Conservation (phyloP, 306 rosid genomes). For the Luffa acutangula region DNA sequence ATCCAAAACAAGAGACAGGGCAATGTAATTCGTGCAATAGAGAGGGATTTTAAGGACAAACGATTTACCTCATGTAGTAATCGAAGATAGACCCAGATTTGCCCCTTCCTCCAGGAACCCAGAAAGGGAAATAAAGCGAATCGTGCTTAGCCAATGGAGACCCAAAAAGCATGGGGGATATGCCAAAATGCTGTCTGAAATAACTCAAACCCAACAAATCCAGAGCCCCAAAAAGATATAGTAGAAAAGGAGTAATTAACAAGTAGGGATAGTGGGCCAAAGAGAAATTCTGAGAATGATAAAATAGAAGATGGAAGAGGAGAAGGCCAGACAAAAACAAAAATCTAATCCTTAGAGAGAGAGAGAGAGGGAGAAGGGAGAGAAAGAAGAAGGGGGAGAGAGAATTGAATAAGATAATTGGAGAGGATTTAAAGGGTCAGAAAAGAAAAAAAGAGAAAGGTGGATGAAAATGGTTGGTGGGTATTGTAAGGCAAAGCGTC, state of each 20-base stretch:
- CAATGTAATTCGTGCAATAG: conserved; percentile 18
- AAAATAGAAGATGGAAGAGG: conserved; percentile 6
- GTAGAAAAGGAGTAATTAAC: conserved; percentile 31
- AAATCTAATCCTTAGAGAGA: conserved; percentile 17
- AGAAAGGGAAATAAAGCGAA: conserved; percentile 40
- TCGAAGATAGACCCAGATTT: conserved; percentile 37
- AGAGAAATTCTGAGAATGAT: conserved; percentile 14
- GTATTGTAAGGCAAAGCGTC: conserved; percentile 19
- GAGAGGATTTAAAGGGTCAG: conserved; percentile 21
- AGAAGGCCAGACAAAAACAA: conserved; percentile 29
- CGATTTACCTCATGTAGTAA: conserved; percentile 57
- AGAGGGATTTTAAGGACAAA: conserved; percentile 23
- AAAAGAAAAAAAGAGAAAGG: conserved; percentile 21
- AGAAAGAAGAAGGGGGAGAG: not conserved
- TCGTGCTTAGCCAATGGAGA: conserved; percentile 30
- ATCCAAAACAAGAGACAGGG: conserved; percentile 24
- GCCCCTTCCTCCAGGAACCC: conserved; percentile 42
- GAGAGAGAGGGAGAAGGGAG: conserved; percentile 8
- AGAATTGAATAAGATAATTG: conserved; percentile 9
- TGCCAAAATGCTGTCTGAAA: conserved; percentile 19
- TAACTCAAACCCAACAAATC: conserved; percentile 50
- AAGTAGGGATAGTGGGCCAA: conserved; percentile 45
- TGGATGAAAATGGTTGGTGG: conserved; percentile 39
- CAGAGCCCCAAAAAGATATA: conserved; percentile 35
- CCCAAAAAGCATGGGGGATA: conserved; percentile 44